phyloP scores from a whole-genome alignment of 306 rosid genomes.

The Trifolium repens region DNA sequence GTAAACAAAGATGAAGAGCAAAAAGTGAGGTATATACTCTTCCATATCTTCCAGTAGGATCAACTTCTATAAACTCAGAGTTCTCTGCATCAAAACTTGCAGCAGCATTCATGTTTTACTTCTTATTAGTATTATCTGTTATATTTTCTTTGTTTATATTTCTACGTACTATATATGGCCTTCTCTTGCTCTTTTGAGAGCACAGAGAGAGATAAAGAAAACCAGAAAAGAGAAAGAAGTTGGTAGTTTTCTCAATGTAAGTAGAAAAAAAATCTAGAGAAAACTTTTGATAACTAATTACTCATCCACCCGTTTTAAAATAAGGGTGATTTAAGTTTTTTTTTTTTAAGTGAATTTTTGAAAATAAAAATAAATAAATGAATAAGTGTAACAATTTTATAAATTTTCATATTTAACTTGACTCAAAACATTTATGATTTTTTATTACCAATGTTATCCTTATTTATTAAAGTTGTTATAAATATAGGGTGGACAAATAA shows the following conservation, averaged over 20 bases:
- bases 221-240: slow-evolving; percentile 27
- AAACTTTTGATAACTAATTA: slow-evolving; percentile 19
- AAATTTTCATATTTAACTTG: background rate
- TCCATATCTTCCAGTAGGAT: slow-evolving; percentile 99
- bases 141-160: slow-evolving; percentile 27
- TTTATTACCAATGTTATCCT: background rate
- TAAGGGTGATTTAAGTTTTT: background rate
- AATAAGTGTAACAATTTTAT: background rate
- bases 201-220: slow-evolving; percentile 37
- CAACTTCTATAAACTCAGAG: slow-evolving; percentile 87
- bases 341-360: background rate
- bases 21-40: slow-evolving; percentile 59
- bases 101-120: slow-evolving; percentile 70
- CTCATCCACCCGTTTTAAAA: background rate
- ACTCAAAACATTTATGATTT: no score
- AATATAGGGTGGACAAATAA: no score
- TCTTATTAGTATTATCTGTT: background rate
- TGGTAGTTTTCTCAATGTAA: slow-evolving; percentile 33
- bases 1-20: background rate
- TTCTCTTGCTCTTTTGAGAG: slow-evolving; percentile 16
- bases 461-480: no score
- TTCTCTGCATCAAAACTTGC: slow-evolving; percentile 50
- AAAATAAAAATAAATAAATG: background rate
- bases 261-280: slow-evolving; percentile 27
- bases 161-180: slow-evolving; percentile 32